Percentiles rank a stretch among this genome's conserved stretches.
These are phyloP conservation scores for Cyclotella choctawhatcheeana DNA, from an alignment of 108 stramenopile genomes.

Conservation along the genomic window DNA sequence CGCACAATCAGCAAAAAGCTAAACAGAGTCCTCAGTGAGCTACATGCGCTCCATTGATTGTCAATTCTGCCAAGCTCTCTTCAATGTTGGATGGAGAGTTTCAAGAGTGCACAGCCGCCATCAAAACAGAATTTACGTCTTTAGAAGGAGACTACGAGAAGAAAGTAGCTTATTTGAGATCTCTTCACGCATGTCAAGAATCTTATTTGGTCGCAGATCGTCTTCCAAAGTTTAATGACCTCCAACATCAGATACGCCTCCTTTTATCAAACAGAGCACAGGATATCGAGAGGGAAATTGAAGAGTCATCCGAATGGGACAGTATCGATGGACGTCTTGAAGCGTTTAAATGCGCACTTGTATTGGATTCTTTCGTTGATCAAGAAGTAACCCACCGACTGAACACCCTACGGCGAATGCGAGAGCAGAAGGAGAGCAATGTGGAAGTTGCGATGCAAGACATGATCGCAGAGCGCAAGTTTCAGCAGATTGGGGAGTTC, in stretches of 20 bases:
- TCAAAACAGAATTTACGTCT: slow-evolving; percentile 13
- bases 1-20: slow-evolving; percentile 18
- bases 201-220: slow-evolving; percentile 8
- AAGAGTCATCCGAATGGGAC: slow-evolving; percentile 56
- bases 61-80: neutral
- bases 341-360: slow-evolving; percentile 34
- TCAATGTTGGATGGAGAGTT: slow-evolving; percentile 1
- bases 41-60: slow-evolving; percentile 15
- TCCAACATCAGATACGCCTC: too few species aligned
- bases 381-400: slow-evolving; percentile 41
- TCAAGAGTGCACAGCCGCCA: neutral
- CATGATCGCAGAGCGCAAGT: slow-evolving; percentile 53
- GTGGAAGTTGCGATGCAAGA: slow-evolving; percentile 45
- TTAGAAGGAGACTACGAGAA: slow-evolving; percentile 28
- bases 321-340: slow-evolving; percentile 40
- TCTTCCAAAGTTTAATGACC: slow-evolving; percentile 23
- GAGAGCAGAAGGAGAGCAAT: slow-evolving; percentile 50
- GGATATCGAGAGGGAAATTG: slow-evolving; percentile 47
- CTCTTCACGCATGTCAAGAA: slow-evolving; percentile 5
- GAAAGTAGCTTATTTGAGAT: slow-evolving; percentile 11
- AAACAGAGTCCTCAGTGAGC: slow-evolving; percentile 19
- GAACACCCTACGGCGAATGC: slow-evolving; percentile 37
- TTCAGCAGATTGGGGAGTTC: slow-evolving; percentile 49
- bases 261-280: too few species aligned
- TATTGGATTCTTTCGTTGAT: slow-evolving; percentile 44